Evolutionary conservation across 768 basidiomycete species (phyloP), one percentile per base, ranked within the genome.

Genomic region (Termitomyces sp.): DNA sequence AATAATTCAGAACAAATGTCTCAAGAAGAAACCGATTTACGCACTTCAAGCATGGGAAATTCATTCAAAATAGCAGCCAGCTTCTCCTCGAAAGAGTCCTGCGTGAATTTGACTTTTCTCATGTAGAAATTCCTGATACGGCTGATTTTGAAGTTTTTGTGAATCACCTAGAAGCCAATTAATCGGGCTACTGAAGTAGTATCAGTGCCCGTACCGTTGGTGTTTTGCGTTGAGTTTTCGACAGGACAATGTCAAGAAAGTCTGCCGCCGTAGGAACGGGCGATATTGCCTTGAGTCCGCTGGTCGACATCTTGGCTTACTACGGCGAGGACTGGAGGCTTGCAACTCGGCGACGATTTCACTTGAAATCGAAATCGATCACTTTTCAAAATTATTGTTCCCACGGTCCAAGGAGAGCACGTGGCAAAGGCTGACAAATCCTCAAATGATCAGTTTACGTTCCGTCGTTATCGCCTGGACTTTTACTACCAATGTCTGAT

Each of bases 81-180:
- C 70, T 98, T 95, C 74, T 98, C 95, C 59, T 97, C 94, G 63
- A 98, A 98, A 16, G 90, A 80, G 68, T 98, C 94, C 72, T 98
- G 94, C 3, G 95, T 95, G 72, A 97, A 98, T 74, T 96, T 98
- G 75, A 99, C 96, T 74, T 99, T 99, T 71, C 96, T 87, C 96
- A 98, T 98, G 74, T 99, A 97, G 69, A 94, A 94, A 67, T 94
- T 93, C 61, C 96, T 85, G 75, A 98, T 98, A 64, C 96, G 89
- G 63, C 93, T 94, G 73, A 99, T 99, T 79, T 99, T 98, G 80
- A 97, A 98, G 79, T 98, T 98, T 81, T 97, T 98, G 75, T 98
- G 97, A 70, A 98, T 98, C 64, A 95, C 94, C 92, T 93, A 61
- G 31, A 61, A 41, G 13, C 34, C 9, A 51, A 42, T 51, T 44